Evolutionary conservation across 805 yeast species (phyloP).

Genomic region (Candida ipomoeae): DNA sequence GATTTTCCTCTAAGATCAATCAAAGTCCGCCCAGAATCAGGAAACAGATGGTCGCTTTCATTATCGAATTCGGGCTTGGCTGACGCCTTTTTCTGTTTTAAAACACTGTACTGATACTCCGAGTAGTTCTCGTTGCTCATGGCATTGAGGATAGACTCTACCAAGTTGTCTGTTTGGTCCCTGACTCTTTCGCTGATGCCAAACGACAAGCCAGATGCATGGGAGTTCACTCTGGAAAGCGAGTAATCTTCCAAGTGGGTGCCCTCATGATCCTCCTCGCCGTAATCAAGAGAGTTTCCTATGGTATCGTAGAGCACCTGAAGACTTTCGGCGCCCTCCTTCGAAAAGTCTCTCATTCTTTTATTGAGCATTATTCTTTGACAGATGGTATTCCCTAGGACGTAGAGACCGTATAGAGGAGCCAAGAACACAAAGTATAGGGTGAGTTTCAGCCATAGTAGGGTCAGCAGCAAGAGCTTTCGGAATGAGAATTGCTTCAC

Average conservation of each 20-base stretch:
- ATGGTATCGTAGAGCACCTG: constrained; percentile 24
- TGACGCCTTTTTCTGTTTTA: constrained; percentile 3
- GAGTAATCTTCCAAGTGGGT: not conserved
- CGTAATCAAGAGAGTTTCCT: constrained; percentile 3
- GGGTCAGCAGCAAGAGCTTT: constrained; percentile 6
- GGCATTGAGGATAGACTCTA: constrained; percentile 62
- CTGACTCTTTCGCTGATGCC: constrained; percentile 19
- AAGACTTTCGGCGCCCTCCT: constrained; percentile 25
- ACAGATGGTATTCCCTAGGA: constrained; percentile 39
- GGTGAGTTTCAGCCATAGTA: constrained; percentile 47
- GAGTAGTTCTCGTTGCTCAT: constrained; percentile 36
- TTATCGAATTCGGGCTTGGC: not conserved
- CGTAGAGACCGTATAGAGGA: constrained; percentile 63
- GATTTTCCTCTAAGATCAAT: constrained; percentile 13
- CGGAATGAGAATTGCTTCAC: not conserved
- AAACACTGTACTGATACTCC: constrained; percentile 15
- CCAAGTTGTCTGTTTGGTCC: constrained; percentile 59
- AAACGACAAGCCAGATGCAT: not conserved
- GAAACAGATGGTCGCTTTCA: not conserved
- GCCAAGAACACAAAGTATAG: constrained; percentile 47
- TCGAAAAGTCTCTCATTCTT: constrained; percentile 27
- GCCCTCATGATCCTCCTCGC: not conserved
- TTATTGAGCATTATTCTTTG: constrained; percentile 32
- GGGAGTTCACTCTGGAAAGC: not conserved
- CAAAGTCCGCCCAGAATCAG: not conserved